Conservation (phyloP, 345 rosid species). For the Clausena lansium region DNA sequence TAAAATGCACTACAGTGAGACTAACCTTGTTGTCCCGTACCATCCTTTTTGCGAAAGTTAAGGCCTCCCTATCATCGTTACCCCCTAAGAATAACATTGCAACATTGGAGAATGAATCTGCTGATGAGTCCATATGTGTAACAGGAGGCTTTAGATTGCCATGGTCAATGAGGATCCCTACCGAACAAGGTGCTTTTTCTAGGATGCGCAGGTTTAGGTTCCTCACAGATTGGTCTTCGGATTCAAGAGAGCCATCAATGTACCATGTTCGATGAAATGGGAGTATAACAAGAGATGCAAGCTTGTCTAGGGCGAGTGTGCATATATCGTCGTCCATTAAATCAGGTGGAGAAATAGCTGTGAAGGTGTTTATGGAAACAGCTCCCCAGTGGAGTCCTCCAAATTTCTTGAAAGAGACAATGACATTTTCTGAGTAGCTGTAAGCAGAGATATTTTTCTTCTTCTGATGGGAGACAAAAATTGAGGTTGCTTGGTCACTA, state of each 20-base stretch:
- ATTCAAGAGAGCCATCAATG: slow-evolving; percentile 21
- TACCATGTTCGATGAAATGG: slow-evolving; percentile 39
- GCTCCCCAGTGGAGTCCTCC: slow-evolving; percentile 7
- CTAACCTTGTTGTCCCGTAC: neutral
- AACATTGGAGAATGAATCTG: neutral
- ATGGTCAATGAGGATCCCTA: slow-evolving; percentile 29
- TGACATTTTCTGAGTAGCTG: slow-evolving; percentile 21
- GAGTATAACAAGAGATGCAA: slow-evolving; percentile 21
- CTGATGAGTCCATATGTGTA: neutral
- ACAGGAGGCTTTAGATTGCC: neutral
- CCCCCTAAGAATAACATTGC: slow-evolving; percentile 35
- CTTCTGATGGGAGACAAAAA: slow-evolving; percentile 30
- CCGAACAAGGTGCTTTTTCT: slow-evolving; percentile 38
- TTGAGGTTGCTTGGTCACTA: slow-evolving; percentile 20
- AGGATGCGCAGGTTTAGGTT: slow-evolving; percentile 13
- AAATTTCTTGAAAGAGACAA: slow-evolving; percentile 28
- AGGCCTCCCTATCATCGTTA: slow-evolving; percentile 34
- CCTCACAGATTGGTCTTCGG: slow-evolving; percentile 9
- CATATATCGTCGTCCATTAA: slow-evolving; percentile 36
- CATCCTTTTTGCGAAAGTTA: slow-evolving; percentile 24
- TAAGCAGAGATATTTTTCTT: neutral
- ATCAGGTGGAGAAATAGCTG: slow-evolving; percentile 24
- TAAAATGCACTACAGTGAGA: slow-evolving; percentile 16
- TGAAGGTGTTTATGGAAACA: slow-evolving; percentile 14
- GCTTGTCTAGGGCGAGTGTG: slow-evolving; percentile 26